Base-by-base conservation (phyloP, 2,329 filamentous ascomycete genomes). In the Aureobasidium musti region DNA sequence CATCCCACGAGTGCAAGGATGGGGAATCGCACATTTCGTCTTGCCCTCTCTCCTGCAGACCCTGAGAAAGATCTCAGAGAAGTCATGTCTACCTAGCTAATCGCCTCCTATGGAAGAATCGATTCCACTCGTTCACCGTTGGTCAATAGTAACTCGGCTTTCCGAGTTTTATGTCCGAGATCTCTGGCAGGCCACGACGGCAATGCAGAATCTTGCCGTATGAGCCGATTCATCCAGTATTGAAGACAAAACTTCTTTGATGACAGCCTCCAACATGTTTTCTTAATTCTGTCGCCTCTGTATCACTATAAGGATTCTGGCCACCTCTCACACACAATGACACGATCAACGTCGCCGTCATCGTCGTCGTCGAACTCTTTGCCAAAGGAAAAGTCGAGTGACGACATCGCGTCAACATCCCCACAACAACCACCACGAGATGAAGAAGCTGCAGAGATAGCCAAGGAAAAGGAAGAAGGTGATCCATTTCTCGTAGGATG, bases 401-500 rank as follows among this genome's bases (percentile, higher is more conserved):
- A 56, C 39, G 52, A 60, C 64, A 33, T 45, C 41, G 23, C 41
- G 28, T 43, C 39, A 14, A 13, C 39, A 11, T 28, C 37, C 52
- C 43, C 52, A 26, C 53, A 39, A 57, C 50, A 49, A 37, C 45
- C 33, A 30, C 59, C 59, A 35, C 57, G n/a, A 39, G 53, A 52
- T 17, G 64, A 39, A 26, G 53, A 60, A 23, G 64, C 52, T 8
- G 52, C 61, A 41, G 30, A 47, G 30, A 50, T 47, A 21, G 21
- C 35, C 14, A 45, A 41, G 19, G 56, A 69, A 43, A 26, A 66
- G 30, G 6, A 60, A 28, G 23, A 60, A 23, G 54, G 47, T 28
- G 66, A 71, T 63, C 67, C 69, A 4, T 75, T 72, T 57, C 67
- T 71, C 14, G 75, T 76, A 19, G 67, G 68, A 17, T 77, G 95